Percentiles rank a stretch among this genome's conserved stretches.
Conservation (phyloP, 345 rosid genomes). For the Brassica juncea region DNA sequence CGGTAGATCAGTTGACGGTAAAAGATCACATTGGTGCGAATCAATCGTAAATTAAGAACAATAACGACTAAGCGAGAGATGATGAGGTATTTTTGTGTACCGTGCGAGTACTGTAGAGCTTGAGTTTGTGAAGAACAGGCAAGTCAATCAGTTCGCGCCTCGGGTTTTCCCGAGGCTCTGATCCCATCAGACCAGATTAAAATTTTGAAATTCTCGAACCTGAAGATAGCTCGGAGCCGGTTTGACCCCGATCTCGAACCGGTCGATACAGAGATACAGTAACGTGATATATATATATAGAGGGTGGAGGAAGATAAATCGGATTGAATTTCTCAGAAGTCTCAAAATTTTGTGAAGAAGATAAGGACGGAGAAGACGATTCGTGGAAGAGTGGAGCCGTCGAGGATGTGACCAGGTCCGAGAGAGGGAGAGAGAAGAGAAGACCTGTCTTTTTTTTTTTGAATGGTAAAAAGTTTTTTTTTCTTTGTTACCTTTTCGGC, state of each 20-base stretch:
- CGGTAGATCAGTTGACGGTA: neutral
- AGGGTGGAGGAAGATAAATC: neutral
- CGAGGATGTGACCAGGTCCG: constrained; percentile 30
- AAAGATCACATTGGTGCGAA: constrained; percentile 9
- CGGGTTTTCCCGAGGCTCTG: constrained; percentile 41
- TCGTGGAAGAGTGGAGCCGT: constrained; percentile 30
- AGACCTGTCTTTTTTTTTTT: neutral
- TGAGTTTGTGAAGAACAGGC: constrained; percentile 70
- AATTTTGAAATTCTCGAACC: constrained; percentile 23
- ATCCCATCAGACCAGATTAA: constrained; percentile 42
- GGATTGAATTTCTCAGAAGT: neutral
- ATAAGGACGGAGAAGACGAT: neutral
- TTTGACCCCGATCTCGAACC: constrained; percentile 23
- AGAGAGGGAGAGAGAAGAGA: constrained; percentile 6
- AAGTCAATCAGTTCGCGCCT: constrained; percentile 37
- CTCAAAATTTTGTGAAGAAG: neutral
- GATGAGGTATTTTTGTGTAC: constrained; percentile 33
- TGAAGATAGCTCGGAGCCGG: constrained; percentile 12
- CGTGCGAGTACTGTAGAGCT: constrained; percentile 80
- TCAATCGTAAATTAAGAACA: neutral
- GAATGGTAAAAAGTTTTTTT: constrained; percentile 15
- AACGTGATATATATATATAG: neutral
- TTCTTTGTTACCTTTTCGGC: constrained; percentile 27
- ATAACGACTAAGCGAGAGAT: neutral
- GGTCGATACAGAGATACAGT: neutral